phyloP scores from a whole-genome alignment of 2,329 filamentous ascomycete genomes.

The Arthrobotrys megalospora region DNA sequence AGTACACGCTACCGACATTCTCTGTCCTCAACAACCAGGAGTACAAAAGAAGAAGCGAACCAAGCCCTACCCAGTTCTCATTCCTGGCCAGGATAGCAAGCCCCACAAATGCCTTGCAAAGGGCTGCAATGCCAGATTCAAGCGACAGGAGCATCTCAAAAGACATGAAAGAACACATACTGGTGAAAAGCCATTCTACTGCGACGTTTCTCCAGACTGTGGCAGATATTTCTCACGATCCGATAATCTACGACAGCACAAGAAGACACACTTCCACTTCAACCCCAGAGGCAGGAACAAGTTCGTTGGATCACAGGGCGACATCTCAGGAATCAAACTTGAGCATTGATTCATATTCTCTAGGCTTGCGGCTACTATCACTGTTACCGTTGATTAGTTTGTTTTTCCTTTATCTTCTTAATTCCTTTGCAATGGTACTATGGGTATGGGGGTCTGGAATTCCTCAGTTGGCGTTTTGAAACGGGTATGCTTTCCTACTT shows the following conservation, averaged over 20 bases:
- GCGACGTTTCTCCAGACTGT: constrained; percentile 60
- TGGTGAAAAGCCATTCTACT: constrained; percentile 62
- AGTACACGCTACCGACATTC: constrained; percentile 26
- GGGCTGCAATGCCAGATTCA: constrained; percentile 62
- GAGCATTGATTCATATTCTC: constrained; percentile 17
- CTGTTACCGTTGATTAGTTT: constrained; percentile 3
- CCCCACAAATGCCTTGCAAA: constrained; percentile 60
- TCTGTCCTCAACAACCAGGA: constrained; percentile 34
- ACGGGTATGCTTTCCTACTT: constrained; percentile 51
- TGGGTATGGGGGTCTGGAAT: constrained; percentile 58
- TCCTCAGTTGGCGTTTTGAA: constrained; percentile 60
- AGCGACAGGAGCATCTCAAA: constrained; percentile 63
- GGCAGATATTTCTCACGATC: constrained; percentile 63
- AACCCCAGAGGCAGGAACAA: constrained; percentile 58
- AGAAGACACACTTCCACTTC: constrained; percentile 63
- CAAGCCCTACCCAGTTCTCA: constrained; percentile 41
- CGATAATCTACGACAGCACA: constrained; percentile 63
- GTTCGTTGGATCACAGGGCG: constrained; percentile 48
- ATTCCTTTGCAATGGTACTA: constrained; percentile 11
- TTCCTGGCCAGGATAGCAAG: constrained; percentile 55
- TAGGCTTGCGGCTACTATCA: constrained; percentile 3
- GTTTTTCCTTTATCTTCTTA: constrained; percentile 18
- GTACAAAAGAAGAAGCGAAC: constrained; percentile 49
- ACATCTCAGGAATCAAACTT: constrained; percentile 33
- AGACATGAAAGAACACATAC: constrained; percentile 64